Conservation (phyloP, 2,329 filamentous ascomycete genomes). For the Calcarisporium arbuscula region DNA sequence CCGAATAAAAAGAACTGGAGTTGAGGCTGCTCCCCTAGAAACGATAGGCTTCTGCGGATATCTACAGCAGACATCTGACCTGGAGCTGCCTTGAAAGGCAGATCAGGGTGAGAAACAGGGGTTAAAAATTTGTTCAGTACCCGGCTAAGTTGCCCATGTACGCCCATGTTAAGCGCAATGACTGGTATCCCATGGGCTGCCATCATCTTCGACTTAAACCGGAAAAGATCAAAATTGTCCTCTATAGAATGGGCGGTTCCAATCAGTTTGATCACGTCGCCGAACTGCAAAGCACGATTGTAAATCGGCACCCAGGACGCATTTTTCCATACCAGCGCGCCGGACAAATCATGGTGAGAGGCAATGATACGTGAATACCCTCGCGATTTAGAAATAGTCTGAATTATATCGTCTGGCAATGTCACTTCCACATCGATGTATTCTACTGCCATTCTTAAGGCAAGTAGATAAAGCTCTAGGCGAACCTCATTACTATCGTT, state of each 20-base stretch:
- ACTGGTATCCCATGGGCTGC: conserved; percentile 71
- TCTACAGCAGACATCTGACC: conserved; percentile 88
- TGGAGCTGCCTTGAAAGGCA: conserved; percentile 91
- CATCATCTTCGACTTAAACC: conserved; percentile 73
- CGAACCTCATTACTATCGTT: conserved; percentile 68
- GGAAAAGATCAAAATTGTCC: conserved; percentile 80
- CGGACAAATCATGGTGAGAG: conserved; percentile 85
- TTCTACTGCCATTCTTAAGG: conserved; percentile 78
- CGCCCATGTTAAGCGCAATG: conserved; percentile 95
- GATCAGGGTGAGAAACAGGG: conserved; percentile 79
- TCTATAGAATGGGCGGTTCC: conserved; percentile 69
- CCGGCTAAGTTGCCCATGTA: conserved; percentile 78
- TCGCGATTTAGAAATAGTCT: conserved; percentile 58
- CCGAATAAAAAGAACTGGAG: conserved; percentile 85
- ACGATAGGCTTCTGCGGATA: conserved; percentile 69
- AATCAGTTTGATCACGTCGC: conserved; percentile 91
- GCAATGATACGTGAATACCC: conserved; percentile 80
- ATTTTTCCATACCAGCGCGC: conserved; percentile 77
- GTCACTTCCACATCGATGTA: conserved; percentile 92
- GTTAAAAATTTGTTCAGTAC: conserved; percentile 91
- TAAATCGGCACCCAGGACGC: conserved; percentile 90
- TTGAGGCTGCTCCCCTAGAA: conserved; percentile 71
- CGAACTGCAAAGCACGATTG: conserved; percentile 82
- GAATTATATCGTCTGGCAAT: conserved; percentile 69
- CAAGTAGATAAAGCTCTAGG: conserved; percentile 68